Conservation (phyloP, 352 stramenopile species). For the Phytopythium oedochilum region DNA sequence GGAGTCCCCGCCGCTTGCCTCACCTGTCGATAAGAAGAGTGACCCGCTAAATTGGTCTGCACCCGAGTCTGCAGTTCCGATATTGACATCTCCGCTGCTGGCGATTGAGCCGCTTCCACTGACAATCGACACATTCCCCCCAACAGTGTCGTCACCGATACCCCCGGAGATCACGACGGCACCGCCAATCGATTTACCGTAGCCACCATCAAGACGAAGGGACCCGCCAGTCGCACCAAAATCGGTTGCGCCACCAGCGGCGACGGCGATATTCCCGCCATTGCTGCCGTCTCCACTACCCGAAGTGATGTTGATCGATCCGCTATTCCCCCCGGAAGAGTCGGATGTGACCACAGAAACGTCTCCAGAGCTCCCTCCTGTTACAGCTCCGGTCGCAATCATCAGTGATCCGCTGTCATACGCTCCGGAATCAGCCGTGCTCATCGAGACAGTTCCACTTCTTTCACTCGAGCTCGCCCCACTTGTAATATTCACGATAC, state of each 20-base stretch:
- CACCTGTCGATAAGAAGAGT: constrained; percentile 18
- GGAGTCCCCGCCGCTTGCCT: constrained; percentile 12
- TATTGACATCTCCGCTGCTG: constrained; percentile 19
- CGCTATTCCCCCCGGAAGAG: constrained; percentile 11
- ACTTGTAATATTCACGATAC: constrained; percentile 12
- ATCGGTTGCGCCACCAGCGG: constrained; percentile 13
- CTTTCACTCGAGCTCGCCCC: constrained; percentile 14
- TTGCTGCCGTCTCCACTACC: constrained; percentile 10
- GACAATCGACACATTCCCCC: constrained; percentile 15
- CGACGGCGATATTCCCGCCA: constrained; percentile 17
- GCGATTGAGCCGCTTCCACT: constrained; percentile 14
- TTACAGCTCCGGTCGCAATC: constrained; percentile 13
- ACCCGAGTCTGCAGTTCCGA: constrained; percentile 17
- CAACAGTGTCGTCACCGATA: constrained; percentile 10
- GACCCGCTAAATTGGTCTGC: constrained; percentile 17
- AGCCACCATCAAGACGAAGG: constrained; percentile 15
- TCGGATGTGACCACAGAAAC: constrained; percentile 13
- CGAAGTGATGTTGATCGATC: constrained; percentile 15
- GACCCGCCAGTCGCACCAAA: constrained; percentile 12
- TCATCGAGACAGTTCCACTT: constrained; percentile 15
- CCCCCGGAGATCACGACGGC: constrained; percentile 16
- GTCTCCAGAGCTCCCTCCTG: constrained; percentile 15
- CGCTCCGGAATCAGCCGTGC: constrained; percentile 3
- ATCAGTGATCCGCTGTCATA: constrained; percentile 14
- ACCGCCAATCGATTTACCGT: constrained; percentile 16